Conservation (phyloP, 2,329 filamentous ascomycete genomes). For the Plenodomus lindquistii region DNA sequence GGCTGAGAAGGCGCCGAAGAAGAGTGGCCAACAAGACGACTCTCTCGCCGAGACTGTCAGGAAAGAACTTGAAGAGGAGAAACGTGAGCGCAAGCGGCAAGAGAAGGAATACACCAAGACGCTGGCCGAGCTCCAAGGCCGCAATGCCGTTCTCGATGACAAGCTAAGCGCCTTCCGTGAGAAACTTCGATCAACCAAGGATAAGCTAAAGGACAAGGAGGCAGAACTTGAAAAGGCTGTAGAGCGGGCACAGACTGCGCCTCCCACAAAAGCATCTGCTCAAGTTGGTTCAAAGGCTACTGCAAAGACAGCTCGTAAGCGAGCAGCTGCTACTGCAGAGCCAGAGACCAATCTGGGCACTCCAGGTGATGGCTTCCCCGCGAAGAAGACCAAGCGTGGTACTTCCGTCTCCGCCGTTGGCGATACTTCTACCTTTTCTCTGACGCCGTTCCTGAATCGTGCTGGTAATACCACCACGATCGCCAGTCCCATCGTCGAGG, state of each 20-base stretch:
- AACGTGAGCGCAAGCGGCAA: constrained; percentile 55
- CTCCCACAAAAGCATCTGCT: constrained; percentile 32
- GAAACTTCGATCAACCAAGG: constrained; percentile 71
- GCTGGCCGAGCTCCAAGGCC: constrained; percentile 63
- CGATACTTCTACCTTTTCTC: constrained; percentile 90
- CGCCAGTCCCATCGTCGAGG: constrained; percentile 47
- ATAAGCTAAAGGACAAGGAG: constrained; percentile 71
- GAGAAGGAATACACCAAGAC: constrained; percentile 61
- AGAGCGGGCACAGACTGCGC: constrained; percentile 48
- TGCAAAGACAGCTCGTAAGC: constrained; percentile 48
- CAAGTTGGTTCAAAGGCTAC: constrained; percentile 39
- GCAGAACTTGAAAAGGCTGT: constrained; percentile 49
- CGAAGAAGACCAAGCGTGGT: constrained; percentile 51
- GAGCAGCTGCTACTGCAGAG: constrained; percentile 49
- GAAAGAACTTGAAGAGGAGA: constrained; percentile 56
- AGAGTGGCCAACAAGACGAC: constrained; percentile 47
- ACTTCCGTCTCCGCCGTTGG: constrained; percentile 65
- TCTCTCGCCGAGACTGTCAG: constrained; percentile 53
- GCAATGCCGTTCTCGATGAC: constrained; percentile 68
- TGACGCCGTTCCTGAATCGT: constrained; percentile 89
- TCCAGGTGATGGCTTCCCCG: constrained; percentile 51
- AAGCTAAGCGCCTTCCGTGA: constrained; percentile 70
- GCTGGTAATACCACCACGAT: constrained; percentile 61
- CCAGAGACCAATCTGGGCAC: constrained; percentile 55
- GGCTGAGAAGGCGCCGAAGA: constrained; percentile 40